Conservation (phyloP, 1,284 basidiomycete species). For the Cronartium quercuum region DNA sequence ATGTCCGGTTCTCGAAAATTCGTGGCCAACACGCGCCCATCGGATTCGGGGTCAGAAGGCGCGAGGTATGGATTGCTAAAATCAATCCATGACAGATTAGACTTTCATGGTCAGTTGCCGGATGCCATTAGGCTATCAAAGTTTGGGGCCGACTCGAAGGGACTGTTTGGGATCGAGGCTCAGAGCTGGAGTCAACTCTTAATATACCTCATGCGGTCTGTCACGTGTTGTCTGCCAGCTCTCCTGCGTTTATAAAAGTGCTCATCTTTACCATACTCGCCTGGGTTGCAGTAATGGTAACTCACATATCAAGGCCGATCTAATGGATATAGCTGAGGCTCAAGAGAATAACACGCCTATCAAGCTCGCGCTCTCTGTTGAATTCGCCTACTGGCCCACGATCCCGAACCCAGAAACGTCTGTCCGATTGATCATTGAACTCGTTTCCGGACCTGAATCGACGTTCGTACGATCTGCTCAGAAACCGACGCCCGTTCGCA, state of each 20-base stretch:
- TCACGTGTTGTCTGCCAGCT: not conserved
- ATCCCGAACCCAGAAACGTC: not conserved
- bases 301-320: constrained; percentile 22
- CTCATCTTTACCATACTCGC: not conserved
- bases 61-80: constrained; percentile 7
- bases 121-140: constrained; percentile 5
- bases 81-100: not conserved
- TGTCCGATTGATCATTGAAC: constrained; percentile 18
- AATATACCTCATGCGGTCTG: constrained; percentile 33
- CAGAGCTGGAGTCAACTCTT: constrained; percentile 30
- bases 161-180: constrained; percentile 22
- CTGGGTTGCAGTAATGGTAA: constrained; percentile 14
- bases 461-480: not conserved
- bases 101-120: constrained; percentile 2
- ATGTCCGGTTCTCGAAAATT: not conserved
- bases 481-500: not conserved
- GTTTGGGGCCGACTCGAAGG: not conserved
- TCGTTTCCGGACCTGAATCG: not conserved
- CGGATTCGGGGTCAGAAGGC: constrained; percentile 4
- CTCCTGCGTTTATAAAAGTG: not conserved
- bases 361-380: not conserved
- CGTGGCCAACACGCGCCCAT: constrained; percentile 1
- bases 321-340: constrained; percentile 26
- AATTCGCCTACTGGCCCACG: not conserved
- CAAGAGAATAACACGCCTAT: not conserved